Base-by-base conservation (phyloP, 1,139 yeast species). In the Yamadazyma jaroonii region DNA sequence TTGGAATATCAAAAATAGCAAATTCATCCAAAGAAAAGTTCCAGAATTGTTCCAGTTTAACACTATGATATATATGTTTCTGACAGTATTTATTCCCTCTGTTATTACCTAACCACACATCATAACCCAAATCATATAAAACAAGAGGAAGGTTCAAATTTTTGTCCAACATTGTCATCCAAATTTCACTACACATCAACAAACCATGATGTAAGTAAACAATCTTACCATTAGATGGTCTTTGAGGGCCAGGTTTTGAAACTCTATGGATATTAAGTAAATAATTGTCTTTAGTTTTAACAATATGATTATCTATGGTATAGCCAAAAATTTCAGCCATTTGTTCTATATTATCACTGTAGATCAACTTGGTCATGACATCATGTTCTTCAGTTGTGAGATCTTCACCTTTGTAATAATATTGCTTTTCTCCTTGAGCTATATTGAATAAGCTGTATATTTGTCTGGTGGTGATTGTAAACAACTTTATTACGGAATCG, bases 91-190 rank as follows among this genome's bases (percentile, higher is more conserved):
- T 88, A 62, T 88, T 89, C 17, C 96, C 96, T 38, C 96, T 66
- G 53, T 88, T 88, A 57, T 88, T 88, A 1, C 96, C 96, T 46
- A 88, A 62, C 90, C 94, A 88, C n/a, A 88, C 95, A 54, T 88
- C 96, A 56, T 81, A 88, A 3, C 96, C 96, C 43, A 80, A 57
- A 45, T 86, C 90, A 40, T 83, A 86, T 32, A 90, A 67, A 2
- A 78, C 66, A 53, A 85, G 83, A 0, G 97, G 96, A 38, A 90
- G 60, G 51, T 86, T 85, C 36, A 73, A 69, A 29, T 76, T 55
- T 31, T 79, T 75, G 11, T 81, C 77, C 25, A 80, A 57, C 75
- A 79, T 81, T 23, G 92, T 77, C 32, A 85, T 79, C 97, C 96
- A 87, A 7, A 90, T 77, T 52, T 90, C 97, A 36, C 94, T 81